phyloP scores from a whole-genome alignment of 225 moss, liverwort and hornwort species.

The Ulota crispa region DNA sequence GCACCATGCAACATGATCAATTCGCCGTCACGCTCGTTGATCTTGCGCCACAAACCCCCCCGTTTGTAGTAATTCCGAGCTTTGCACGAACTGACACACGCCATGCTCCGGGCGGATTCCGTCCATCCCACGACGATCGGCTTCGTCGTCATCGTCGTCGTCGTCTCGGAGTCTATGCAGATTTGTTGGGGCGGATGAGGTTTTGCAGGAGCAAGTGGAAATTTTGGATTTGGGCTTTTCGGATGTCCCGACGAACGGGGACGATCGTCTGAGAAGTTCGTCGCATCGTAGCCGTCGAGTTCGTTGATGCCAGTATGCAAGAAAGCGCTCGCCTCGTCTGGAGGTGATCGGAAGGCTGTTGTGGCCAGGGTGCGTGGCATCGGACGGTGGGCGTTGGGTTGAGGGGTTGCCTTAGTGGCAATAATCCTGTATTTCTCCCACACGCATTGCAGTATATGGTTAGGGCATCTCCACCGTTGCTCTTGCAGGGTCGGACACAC shows the following conservation, averaged over 20 bases:
- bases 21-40: slow-evolving; percentile 43
- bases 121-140: neutral
- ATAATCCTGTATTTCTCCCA: neutral
- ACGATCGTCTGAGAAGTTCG: neutral
- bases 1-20: slow-evolving; percentile 37
- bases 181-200: neutral
- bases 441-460: neutral
- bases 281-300: slow-evolving; percentile 18
- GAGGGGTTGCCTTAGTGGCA: neutral
- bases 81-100: slow-evolving; percentile 7
- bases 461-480: no score
- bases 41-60: slow-evolving; percentile 39
- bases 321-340: neutral
- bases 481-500: no score
- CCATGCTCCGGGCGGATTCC: neutral
- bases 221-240: neutral
- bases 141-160: neutral
- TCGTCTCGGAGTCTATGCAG: neutral
- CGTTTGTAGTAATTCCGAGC: slow-evolving; percentile 20
- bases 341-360: slow-evolving; percentile 31
- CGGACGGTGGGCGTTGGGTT: neutral
- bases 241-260: slow-evolving; percentile 17
- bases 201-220: neutral
- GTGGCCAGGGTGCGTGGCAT: slow-evolving; percentile 28
- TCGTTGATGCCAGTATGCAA: neutral